A percentile compares a stretch with the other conserved stretches of the same genome.
Conservation (phyloP, 2,329 filamentous ascomycete genomes). For the Mycogone perniciosa region DNA sequence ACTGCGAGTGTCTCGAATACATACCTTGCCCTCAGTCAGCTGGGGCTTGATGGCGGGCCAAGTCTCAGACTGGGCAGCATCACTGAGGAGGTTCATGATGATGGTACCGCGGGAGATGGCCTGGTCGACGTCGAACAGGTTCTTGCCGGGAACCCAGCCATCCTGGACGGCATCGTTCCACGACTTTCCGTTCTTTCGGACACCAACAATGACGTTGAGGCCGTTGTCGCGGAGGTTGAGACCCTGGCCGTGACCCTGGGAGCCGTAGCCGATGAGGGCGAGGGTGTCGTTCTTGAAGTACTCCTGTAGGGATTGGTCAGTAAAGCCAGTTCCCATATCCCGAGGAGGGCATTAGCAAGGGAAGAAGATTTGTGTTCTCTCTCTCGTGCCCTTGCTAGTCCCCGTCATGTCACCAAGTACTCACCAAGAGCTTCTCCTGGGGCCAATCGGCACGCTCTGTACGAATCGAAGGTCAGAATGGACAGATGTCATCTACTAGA, state of each 20-base stretch:
- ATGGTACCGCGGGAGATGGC: conserved; percentile 90
- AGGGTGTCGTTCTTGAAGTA: conserved; percentile 99
- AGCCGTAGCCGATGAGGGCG: conserved; percentile 96
- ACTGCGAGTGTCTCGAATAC: conserved; percentile 17
- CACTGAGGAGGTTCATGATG: conserved; percentile 98
- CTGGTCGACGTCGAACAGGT: conserved; percentile 97
- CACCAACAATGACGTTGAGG: conserved; percentile 97
- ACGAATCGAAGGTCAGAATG: not conserved
- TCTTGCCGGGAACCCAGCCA: conserved; percentile 97
- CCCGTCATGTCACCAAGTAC: conserved; percentile 30
- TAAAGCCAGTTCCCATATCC: not conserved
- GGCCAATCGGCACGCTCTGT: conserved; percentile 97
- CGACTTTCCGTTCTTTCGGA: conserved; percentile 95
- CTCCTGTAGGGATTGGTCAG: conserved; percentile 55
- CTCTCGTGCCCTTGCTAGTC: not conserved
- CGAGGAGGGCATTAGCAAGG: no score
- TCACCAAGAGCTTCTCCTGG: conserved; percentile 91
- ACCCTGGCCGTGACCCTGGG: conserved; percentile 97
- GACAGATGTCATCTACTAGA: conserved; percentile 14
- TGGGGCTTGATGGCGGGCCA: conserved; percentile 98
- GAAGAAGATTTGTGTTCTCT: not conserved
- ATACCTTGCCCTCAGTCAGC: conserved; percentile 95
- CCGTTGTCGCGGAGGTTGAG: conserved; percentile 99
- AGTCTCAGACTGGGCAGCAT: conserved; percentile 97
- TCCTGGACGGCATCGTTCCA: conserved; percentile 97